Conservation (phyloP, 768 basidiomycete genomes). For the Suillus subluteus region DNA sequence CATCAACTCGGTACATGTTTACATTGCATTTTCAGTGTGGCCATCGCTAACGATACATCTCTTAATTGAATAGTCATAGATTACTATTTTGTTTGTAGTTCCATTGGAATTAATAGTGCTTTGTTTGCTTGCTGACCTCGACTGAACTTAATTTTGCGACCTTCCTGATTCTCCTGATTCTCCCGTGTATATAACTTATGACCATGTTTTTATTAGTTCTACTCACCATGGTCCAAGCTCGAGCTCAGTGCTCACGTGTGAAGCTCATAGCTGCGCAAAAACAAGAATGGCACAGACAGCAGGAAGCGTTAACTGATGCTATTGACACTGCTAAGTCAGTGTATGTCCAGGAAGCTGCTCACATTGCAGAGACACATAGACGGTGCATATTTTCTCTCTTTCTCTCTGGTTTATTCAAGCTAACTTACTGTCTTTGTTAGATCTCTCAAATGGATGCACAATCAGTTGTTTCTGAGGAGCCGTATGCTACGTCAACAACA, state of each 20-base stretch:
- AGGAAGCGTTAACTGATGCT: neutral
- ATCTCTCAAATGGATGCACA: neutral
- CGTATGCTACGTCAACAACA: neutral
- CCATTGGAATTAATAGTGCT: neutral
- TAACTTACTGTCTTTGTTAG: neutral
- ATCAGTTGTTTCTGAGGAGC: neutral
- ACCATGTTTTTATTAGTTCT: neutral
- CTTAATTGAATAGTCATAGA: neutral
- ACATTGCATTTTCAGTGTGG: neutral
- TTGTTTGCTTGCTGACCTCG: neutral
- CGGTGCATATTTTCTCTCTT: neutral
- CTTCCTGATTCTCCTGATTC: neutral
- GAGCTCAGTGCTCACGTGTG: neutral
- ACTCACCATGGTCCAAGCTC: neutral
- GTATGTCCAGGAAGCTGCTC: neutral
- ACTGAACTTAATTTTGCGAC: neutral
- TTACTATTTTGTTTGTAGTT: neutral
- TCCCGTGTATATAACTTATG: neutral
- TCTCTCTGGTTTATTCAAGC: neutral
- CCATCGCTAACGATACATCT: neutral
- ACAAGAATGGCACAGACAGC: neutral
- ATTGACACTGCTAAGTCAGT: neutral
- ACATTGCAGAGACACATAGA: neutral
- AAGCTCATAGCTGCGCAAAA: neutral
- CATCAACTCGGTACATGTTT: neutral